These are phyloP conservation scores for Sugiyamaella qingdaonensis DNA, from an alignment of 805 yeast genomes.

Conservation along the genomic window DNA sequence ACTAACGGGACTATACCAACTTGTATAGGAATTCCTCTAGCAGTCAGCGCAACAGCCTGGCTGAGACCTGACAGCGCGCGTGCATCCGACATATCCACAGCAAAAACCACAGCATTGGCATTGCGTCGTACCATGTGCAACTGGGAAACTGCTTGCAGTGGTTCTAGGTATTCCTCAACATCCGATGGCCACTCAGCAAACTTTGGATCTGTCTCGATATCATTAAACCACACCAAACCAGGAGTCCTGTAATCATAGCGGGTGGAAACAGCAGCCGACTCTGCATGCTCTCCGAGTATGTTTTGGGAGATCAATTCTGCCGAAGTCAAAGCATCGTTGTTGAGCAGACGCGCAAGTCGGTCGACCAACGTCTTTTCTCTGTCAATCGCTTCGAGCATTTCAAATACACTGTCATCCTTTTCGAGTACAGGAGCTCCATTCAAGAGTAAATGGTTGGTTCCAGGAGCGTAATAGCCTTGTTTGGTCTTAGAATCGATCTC, in stretches of 20 bases:
- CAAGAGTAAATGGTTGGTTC: conserved; percentile 44
- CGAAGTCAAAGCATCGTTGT: conserved; percentile 4
- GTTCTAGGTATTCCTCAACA: conserved; percentile 43
- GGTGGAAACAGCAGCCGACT: conserved; percentile 11
- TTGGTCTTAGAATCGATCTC: conserved; percentile 26
- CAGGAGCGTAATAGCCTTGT: conserved; percentile 22
- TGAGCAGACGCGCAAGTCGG: conserved; percentile 3
- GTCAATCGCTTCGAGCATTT: conserved; percentile 36
- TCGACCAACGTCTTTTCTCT: conserved; percentile 34
- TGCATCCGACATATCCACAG: conserved; percentile 52
- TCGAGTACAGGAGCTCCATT: conserved; percentile 64
- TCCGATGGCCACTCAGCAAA: conserved; percentile 48
- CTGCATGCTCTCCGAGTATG: conserved; percentile 15
- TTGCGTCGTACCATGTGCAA: conserved; percentile 70
- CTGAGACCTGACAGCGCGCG: conserved; percentile 49
- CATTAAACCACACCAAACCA: conserved; percentile 67
- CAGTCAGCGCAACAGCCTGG: conserved; percentile 26
- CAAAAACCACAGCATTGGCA: conserved; percentile 69
- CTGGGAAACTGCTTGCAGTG: conserved; percentile 45
- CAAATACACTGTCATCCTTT: conserved; percentile 32
- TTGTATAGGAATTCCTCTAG: conserved; percentile 67
- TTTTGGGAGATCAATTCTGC: conserved; percentile 31
- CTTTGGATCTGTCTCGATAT: conserved; percentile 59
- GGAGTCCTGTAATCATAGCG: conserved; percentile 35
- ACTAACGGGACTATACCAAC: conserved; percentile 74